phyloP scores from a whole-genome alignment of 345 rosid species.

The Laguncularia racemosa region DNA sequence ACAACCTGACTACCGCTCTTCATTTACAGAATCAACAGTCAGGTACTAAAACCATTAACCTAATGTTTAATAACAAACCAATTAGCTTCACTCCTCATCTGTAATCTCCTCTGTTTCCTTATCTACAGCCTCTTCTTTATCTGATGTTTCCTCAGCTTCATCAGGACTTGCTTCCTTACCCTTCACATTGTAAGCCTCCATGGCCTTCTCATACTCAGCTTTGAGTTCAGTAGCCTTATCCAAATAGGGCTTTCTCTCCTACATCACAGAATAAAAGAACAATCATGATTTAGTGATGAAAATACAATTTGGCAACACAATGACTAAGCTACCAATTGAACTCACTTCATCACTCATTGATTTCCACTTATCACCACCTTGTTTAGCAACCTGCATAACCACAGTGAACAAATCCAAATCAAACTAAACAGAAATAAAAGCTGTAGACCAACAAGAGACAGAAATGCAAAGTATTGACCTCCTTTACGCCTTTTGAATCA shows the following conservation, averaged over 20 bases:
- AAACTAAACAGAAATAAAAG: too few species aligned
- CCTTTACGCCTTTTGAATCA: constrained; percentile 40
- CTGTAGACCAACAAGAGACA: not conserved
- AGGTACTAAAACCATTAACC: not conserved
- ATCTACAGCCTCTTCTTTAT: constrained; percentile 12
- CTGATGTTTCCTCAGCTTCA: constrained; percentile 9
- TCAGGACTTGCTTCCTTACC: constrained; percentile 30
- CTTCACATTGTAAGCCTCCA: constrained; percentile 22
- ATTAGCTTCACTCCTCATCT: constrained; percentile 7
- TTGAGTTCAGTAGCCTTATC: constrained; percentile 75
- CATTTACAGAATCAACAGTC: constrained; percentile 10
- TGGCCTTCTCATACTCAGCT: constrained; percentile 45
- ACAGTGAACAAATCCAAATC: not conserved
- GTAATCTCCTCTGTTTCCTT: constrained; percentile 21
- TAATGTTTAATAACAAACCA: too few species aligned
- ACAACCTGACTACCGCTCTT: not conserved
- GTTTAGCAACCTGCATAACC: constrained; percentile 56
- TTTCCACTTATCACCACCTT: constrained; percentile 82
- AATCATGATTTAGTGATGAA: not conserved
- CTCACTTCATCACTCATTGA: constrained; percentile 75
- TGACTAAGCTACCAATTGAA: not conserved
- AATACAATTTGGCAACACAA: not conserved
- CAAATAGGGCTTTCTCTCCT: constrained; percentile 71
- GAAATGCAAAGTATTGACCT: constrained; percentile 22
- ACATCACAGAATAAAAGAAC: not conserved